A percentile compares a stretch with the other conserved stretches of the same genome.
phyloP scores from a whole-genome alignment of 2,329 filamentous ascomycete genomes.

The Camillea tinctor region DNA sequence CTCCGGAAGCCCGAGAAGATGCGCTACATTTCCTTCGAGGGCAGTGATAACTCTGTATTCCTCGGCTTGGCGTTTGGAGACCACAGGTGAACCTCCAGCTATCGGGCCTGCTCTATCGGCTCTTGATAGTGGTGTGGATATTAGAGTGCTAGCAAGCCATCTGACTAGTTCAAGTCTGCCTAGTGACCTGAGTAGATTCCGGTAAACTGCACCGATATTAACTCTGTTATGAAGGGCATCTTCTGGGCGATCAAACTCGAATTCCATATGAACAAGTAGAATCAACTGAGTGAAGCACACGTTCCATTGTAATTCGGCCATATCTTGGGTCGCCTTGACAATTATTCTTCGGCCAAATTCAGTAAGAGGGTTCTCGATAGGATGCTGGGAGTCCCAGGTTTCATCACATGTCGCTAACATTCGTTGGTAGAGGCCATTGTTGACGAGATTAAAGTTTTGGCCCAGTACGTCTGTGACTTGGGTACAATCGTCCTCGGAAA shows the following conservation, averaged over 20 bases:
- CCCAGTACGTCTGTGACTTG: conserved; percentile 69
- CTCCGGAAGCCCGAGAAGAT: conserved; percentile 62
- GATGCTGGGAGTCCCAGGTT: conserved; percentile 39
- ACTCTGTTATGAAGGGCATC: conserved; percentile 60
- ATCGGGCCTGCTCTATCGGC: conserved; percentile 38
- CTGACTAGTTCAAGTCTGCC: conserved; percentile 70
- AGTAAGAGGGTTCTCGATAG: conserved; percentile 52
- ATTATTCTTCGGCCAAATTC: conserved; percentile 74
- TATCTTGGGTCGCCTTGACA: conserved; percentile 77
- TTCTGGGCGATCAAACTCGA: conserved; percentile 73
- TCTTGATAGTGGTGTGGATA: conserved; percentile 48
- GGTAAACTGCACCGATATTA: conserved; percentile 68
- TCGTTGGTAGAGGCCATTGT: conserved; percentile 52
- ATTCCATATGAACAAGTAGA: conserved; percentile 82
- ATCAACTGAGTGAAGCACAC: conserved; percentile 80
- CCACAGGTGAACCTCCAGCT: conserved; percentile 31
- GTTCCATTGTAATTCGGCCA: conserved; percentile 67
- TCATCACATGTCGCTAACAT: conserved; percentile 45
- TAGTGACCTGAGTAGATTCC: conserved; percentile 68
- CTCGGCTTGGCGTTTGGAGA: conserved; percentile 43
- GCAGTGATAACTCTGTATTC: conserved; percentile 53
- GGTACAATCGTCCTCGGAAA: conserved; percentile 78
- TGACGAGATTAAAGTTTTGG: conserved; percentile 60
- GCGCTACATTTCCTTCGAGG: conserved; percentile 58
- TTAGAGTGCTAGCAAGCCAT: conserved; percentile 63